Evolutionary conservation across 148 eudicot species (phyloP), one percentile per base, ranked within the genome.

Genomic region (Limonium bicolor): DNA sequence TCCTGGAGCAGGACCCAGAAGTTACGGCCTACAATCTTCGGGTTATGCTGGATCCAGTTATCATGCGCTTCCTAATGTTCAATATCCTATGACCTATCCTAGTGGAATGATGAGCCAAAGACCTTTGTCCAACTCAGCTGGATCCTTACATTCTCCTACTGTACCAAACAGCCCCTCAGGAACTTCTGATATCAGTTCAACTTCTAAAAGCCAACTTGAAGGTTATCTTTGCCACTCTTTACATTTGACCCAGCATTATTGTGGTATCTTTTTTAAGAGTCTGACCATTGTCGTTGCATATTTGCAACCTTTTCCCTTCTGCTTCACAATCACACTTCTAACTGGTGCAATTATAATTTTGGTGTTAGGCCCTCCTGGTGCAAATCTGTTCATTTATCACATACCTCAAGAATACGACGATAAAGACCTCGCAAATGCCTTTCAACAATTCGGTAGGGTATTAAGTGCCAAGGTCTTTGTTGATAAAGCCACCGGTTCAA

Each of bases 321-420:
- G n/a, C n/a, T n/a, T n/a, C n/a, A n/a, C n/a, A n/a, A n/a, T n/a
- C n/a, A n/a, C n/a, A n/a, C n/a, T n/a, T n/a, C n/a, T n/a, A n/a
- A n/a, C n/a, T n/a, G n/a, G n/a, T n/a, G n/a, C n/a, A n/a, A n/a
- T n/a, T n/a, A n/a, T n/a, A n/a, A n/a, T n/a, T n/a, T 22, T 44
- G 9, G 5, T 45, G 20, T 30, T 62, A 92, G 99, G 99, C 57
- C 99, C 99, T 42, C 71, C 82, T 43, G 95, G 95, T 62, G 88
- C 95, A 58, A 92, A 92, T 60, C 62, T 92, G 58, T 92, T 92
- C 55, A 92, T 92, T 58, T 85, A 85, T 68, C 95, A 92, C 66
- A 81, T 92, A 46, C 99, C 99, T 39, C 95, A 78, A 85, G 99
- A 92, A 48, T 92, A 62, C 46, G 81, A 86, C 36, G 99, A 92